A percentile compares a stretch with the other conserved stretches of the same genome.
Conservation (phyloP, 495 filamentous ascomycete species). For the Penicillium waksmanii region DNA sequence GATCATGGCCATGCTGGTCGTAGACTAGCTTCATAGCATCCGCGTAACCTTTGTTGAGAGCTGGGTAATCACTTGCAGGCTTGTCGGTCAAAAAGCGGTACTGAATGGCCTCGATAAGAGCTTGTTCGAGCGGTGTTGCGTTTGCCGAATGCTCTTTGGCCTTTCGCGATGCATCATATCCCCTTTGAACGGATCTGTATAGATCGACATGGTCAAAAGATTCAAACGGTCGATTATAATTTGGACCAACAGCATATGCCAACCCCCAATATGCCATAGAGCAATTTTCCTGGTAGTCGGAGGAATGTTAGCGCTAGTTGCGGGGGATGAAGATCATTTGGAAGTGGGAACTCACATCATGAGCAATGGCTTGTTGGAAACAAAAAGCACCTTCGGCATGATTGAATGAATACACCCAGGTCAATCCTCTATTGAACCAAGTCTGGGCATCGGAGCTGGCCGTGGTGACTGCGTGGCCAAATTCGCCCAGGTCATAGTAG, state of each 20-base stretch:
- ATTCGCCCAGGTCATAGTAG: constrained; percentile 63
- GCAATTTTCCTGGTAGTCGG: constrained; percentile 32
- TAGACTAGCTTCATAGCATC: constrained; percentile 61
- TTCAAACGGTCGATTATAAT: constrained; percentile 73
- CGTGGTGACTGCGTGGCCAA: constrained; percentile 51
- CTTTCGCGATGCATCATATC: constrained; percentile 38
- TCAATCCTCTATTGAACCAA: constrained; percentile 66
- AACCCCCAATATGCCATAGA: constrained; percentile 69
- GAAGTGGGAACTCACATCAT: constrained; percentile 33
- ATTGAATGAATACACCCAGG: constrained; percentile 69
- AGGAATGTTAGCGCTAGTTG: too few relatives aligned
- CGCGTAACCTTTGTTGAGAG: constrained; percentile 57
- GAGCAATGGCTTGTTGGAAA: constrained; percentile 58
- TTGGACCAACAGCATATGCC: constrained; percentile 64
- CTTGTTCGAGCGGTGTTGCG: constrained; percentile 48
- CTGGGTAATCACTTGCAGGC: constrained; percentile 39
- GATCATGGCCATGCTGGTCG: constrained; percentile 47
- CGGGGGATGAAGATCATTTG: too few relatives aligned
- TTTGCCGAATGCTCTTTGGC: constrained; percentile 37
- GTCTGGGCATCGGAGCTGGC: constrained; percentile 47
- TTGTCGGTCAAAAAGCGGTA: constrained; percentile 50
- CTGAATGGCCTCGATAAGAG: constrained; percentile 57
- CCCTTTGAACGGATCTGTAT: constrained; percentile 38
- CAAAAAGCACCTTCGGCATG: constrained; percentile 62
- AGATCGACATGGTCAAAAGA: constrained; percentile 59